phyloP scores from a whole-genome alignment of 2,329 filamentous ascomycete species.

The Aspergillus brunneoviolaceus region DNA sequence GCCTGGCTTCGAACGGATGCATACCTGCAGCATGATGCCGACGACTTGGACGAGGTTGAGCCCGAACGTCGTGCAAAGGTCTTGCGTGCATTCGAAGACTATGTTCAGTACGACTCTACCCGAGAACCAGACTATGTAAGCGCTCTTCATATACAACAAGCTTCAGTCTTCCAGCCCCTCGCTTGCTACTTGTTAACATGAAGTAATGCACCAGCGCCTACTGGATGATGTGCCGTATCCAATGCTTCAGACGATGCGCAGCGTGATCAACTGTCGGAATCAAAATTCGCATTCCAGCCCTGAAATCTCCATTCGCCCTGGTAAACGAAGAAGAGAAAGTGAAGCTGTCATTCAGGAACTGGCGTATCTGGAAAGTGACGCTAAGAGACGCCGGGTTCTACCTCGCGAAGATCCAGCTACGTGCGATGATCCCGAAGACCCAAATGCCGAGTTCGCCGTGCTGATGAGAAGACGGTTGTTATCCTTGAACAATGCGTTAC shows the following conservation, averaged over 20 bases:
- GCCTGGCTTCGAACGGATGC: constrained; percentile 29
- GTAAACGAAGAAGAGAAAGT: constrained; percentile 26
- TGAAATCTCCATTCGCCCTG: constrained; percentile 19
- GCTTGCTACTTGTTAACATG: not conserved
- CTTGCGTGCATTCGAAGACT: constrained; percentile 20
- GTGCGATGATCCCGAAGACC: constrained; percentile 5
- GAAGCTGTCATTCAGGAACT: constrained; percentile 26
- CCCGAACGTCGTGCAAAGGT: constrained; percentile 21
- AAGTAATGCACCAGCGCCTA: not conserved
- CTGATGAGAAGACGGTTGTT: constrained; percentile 27
- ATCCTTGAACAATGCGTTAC: constrained; percentile 26
- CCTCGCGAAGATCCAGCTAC: constrained; percentile 24
- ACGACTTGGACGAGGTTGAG: constrained; percentile 22
- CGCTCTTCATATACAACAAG: constrained; percentile 13
- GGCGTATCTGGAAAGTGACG: constrained; percentile 20
- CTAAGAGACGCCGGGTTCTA: constrained; percentile 30
- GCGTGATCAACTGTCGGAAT: constrained; percentile 14
- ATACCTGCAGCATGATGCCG: constrained; percentile 22
- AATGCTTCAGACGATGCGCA: constrained; percentile 13
- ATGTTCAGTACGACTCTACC: constrained; percentile 27
- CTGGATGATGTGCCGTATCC: constrained; percentile 14
- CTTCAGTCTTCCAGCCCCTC: constrained; percentile 1
- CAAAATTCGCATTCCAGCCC: constrained; percentile 14
- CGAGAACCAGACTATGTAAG: constrained; percentile 23
- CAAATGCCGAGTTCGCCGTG: constrained; percentile 23